Evolutionary conservation across 108 stramenopile species (phyloP).

Genomic region (Skeletonema grethae): DNA sequence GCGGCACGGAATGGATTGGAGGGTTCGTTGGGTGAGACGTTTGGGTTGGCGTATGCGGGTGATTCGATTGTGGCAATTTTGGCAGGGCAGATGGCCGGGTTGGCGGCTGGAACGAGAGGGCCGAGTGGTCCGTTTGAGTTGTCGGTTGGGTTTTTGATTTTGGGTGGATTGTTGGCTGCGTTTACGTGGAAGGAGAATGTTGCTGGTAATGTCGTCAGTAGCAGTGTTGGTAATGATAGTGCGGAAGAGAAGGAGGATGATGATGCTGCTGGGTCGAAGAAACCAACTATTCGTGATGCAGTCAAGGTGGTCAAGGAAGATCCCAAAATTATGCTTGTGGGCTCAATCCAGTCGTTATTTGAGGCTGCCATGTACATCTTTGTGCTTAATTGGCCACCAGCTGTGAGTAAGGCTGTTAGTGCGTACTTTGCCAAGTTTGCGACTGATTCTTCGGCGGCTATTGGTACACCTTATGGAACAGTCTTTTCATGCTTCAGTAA

Average conservation of each 20-base stretch:
- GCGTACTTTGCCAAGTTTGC: slow-evolving; percentile 62
- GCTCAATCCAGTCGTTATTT: slow-evolving; percentile 90
- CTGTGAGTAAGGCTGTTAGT: slow-evolving; percentile 67
- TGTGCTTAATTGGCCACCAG: slow-evolving; percentile 95
- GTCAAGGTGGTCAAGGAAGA: slow-evolving; percentile 71
- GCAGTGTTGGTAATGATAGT: slow-evolving; percentile 2
- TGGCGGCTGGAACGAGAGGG: slow-evolving; percentile 81
- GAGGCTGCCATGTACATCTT: slow-evolving; percentile 98
- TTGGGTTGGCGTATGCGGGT: slow-evolving; percentile 76
- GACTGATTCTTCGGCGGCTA: slow-evolving; percentile 21
- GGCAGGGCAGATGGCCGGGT: slow-evolving; percentile 59
- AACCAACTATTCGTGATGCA: slow-evolving; percentile 84
- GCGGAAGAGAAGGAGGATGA: slow-evolving; percentile 17
- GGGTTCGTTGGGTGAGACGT: slow-evolving; percentile 85
- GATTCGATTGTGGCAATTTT: slow-evolving; percentile 14
- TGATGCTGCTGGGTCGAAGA: slow-evolving; percentile 32
- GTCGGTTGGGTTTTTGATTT: slow-evolving; percentile 84
- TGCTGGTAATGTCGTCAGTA: slow-evolving; percentile 44
- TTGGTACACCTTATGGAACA: slow-evolving; percentile 82
- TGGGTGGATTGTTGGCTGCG: slow-evolving; percentile 77
- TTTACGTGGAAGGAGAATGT: slow-evolving; percentile 94
- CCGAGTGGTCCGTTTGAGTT: slow-evolving; percentile 97
- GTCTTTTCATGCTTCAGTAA: slow-evolving; percentile 90
- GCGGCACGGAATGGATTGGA: slow-evolving; percentile 57
- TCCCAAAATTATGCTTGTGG: slow-evolving; percentile 91